Conservation (phyloP, 495 filamentous ascomycete species). For the Acidiella bohemica region DNA sequence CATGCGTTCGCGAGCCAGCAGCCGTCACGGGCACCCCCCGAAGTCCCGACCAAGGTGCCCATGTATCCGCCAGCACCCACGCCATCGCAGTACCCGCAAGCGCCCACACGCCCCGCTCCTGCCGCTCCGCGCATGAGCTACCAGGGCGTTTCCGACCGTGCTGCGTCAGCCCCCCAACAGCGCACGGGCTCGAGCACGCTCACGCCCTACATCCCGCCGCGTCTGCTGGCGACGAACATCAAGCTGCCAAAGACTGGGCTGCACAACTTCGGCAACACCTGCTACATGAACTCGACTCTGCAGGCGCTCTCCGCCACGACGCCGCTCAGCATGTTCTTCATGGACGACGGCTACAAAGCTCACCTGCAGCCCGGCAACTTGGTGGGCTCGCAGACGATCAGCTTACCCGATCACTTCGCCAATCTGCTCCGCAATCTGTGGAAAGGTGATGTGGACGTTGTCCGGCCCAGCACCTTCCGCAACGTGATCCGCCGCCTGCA, state of each 20-base stretch:
- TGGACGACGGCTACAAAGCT: constrained; percentile 37
- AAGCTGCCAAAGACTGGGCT: constrained; percentile 49
- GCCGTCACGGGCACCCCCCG: constrained; percentile 7
- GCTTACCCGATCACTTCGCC: constrained; percentile 58
- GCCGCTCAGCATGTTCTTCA: constrained; percentile 55
- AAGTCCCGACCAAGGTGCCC: constrained; percentile 6
- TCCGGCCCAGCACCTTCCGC: constrained; percentile 50
- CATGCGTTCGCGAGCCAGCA: constrained; percentile 54
- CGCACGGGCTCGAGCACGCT: constrained; percentile 29
- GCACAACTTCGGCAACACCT: constrained; percentile 65
- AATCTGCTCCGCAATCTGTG: constrained; percentile 63
- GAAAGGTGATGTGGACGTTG: constrained; percentile 43
- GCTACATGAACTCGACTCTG: constrained; percentile 82
- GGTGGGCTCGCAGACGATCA: constrained; percentile 60
- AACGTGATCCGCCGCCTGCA: constrained; percentile 46
- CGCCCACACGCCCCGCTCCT: constrained; percentile 62
- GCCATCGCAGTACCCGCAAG: constrained; percentile 24
- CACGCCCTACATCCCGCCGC: constrained; percentile 28
- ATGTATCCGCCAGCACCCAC: constrained; percentile 10
- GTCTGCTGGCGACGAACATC: constrained; percentile 39
- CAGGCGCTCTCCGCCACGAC: constrained; percentile 70
- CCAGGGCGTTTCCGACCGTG: constrained; percentile 66
- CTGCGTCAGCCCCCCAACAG: constrained; percentile 38
- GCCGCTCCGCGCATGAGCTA: constrained; percentile 76
- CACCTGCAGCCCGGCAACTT: constrained; percentile 41